Evolutionary conservation across 176 grass and related monocot species (phyloP).

Genomic region (Alopecurus myosuroides): DNA sequence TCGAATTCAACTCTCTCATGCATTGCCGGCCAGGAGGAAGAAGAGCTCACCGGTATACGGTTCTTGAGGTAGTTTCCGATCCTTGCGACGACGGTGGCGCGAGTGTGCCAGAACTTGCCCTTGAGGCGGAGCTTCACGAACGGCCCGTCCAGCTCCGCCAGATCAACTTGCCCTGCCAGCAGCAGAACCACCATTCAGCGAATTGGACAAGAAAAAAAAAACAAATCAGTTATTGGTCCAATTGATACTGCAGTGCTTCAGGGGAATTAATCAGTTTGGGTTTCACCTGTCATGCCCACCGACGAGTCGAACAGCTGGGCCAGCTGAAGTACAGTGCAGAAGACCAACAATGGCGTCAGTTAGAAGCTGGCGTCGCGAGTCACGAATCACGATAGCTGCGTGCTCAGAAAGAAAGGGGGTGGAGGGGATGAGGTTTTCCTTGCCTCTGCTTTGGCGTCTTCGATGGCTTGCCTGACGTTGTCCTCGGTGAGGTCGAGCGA

Average conservation of each 20-base stretch:
- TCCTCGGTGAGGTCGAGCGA: conserved; percentile 92
- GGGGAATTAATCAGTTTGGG: background rate
- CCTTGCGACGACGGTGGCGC: conserved; percentile 58
- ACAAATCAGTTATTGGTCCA: background rate
- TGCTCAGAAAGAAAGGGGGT: background rate
- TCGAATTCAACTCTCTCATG: background rate
- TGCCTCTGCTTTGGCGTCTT: conserved; percentile 72
- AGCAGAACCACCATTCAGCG: background rate
- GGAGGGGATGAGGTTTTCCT: background rate
- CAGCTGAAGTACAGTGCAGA: conserved; percentile 42
- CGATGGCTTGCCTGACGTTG: conserved; percentile 60
- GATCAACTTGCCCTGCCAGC: conserved; percentile 55
- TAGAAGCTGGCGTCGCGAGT: background rate
- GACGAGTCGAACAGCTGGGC: conserved; percentile 85
- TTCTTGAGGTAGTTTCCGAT: conserved; percentile 95
- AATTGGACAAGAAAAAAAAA: background rate
- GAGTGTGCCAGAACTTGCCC: conserved; percentile 84
- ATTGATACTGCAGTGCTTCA: background rate
- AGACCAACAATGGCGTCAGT: conserved; percentile 5
- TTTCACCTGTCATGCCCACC: conserved; percentile 81
- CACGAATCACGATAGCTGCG: background rate
- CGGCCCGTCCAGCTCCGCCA: conserved; percentile 86
- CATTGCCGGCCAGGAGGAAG: background rate
- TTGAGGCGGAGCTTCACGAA: conserved; percentile 86
- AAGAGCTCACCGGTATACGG: conserved; percentile 64